These are phyloP conservation scores for Botryococcus braunii DNA, from an alignment of 163 green algal genomes.

Conservation along the genomic window DNA sequence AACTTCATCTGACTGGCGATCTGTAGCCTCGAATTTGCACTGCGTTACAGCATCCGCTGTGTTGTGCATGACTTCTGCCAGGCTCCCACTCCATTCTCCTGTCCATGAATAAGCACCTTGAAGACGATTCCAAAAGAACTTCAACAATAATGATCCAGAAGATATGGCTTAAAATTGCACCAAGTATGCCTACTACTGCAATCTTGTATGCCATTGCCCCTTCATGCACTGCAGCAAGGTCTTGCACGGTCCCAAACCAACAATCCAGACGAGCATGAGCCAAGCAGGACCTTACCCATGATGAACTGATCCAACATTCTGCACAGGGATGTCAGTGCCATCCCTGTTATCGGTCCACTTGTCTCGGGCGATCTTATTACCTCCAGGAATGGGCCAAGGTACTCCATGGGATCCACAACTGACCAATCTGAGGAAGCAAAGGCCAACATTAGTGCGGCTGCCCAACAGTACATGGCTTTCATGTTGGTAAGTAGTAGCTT, in stretches of 20 bases:
- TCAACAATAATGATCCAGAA: too few species aligned
- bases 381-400: slow-evolving; percentile 84
- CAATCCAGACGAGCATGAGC: background rate
- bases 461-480: too few species aligned
- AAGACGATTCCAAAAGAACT: too few species aligned
- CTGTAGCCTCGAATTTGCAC: slow-evolving; percentile 91
- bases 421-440: slow-evolving; percentile 36
- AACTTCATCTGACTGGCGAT: slow-evolving; percentile 81
- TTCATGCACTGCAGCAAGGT: too few species aligned
- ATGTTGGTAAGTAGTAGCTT: too few species aligned
- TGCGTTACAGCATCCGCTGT: slow-evolving; percentile 79
- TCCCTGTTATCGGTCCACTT: slow-evolving; percentile 77
- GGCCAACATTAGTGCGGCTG: too few species aligned
- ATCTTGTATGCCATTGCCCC: too few species aligned
- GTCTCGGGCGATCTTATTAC: slow-evolving; percentile 81
- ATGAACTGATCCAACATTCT: slow-evolving; percentile 66
- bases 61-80: slow-evolving; percentile 64
- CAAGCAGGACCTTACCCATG: slow-evolving; percentile 27
- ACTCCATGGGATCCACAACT: slow-evolving; percentile 63
- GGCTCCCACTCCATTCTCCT: slow-evolving; percentile 31
- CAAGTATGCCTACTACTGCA: too few species aligned
- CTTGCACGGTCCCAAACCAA: too few species aligned
- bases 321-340: slow-evolving; percentile 70
- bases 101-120: slow-evolving; percentile 11
- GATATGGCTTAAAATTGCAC: too few species aligned